Evolutionary conservation across 495 filamentous ascomycete genomes (phyloP), one percentile per base, ranked within the genome.

Genomic region (Penicillium argentinense): DNA sequence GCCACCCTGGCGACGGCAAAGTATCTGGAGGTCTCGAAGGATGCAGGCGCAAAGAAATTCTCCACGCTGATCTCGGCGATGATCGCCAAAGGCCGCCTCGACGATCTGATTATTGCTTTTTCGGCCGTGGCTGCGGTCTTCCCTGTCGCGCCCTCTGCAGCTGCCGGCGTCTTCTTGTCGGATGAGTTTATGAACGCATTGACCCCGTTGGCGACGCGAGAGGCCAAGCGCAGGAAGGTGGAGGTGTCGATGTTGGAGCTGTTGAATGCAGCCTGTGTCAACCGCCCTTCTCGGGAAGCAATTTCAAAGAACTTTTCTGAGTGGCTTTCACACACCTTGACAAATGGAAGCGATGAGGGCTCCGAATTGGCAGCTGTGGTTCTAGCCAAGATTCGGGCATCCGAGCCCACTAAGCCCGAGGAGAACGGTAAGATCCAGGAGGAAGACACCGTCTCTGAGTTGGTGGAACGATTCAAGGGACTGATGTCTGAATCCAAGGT

Each of bases 41-140:
- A 89, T 0, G 68, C 74, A 6, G 91, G 88, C 14, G 74, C 80
- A 47, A 72, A 78, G 37, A 72, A 80, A 49, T 78, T 95, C 22
- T 72, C 73, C n/a, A 66, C 75, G 2, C 87, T 91, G 60, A 84
- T 96, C 50, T 71, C 72, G 11, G 61, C 64, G 9, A 75, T 76
- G 33, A 51, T 86, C 8, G 59, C 65, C 41, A 78, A 71, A 24
- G 68, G 73, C 22, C 79, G 70, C 9, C 70, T 75, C 28, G 81
- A 85, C 45, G 79, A 83, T 47, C 56, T 86, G 12, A 76, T 85
- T 37, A 60, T 91, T 22, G 91, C 89, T 12, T 97, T 95, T 66
- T 97, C 92, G 37, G 91, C 89, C 14, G 88, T 89, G 3, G 81
- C 89, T 4, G 81, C 84, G 4, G 77, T 97, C 23, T 98, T 98